Evolutionary conservation across 1,139 yeast species (phyloP).

Genomic region (Sugiyamaella paludigena): DNA sequence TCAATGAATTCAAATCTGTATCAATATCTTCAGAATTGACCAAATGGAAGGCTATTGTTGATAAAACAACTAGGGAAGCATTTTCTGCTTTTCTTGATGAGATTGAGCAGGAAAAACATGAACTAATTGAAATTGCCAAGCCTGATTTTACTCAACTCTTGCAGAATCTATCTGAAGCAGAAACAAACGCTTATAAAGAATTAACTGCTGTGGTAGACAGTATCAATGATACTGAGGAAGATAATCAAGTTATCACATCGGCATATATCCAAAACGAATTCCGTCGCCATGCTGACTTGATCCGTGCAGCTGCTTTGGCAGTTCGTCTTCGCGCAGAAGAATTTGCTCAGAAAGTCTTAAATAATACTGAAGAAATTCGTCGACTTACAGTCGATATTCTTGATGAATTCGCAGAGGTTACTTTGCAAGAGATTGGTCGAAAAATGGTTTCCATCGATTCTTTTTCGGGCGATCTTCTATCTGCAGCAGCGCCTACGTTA

Average conservation of each 20-base stretch:
- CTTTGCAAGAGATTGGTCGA: conserved; percentile 39
- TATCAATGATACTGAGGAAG: conserved; percentile 19
- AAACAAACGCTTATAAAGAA: conserved; percentile 23
- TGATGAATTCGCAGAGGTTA: conserved; percentile 41
- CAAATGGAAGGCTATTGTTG: conserved; percentile 33
- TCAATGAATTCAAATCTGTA: conserved; percentile 7
- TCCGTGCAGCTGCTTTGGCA: conserved; percentile 33
- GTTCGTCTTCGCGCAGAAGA: conserved; percentile 34
- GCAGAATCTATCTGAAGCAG: conserved; percentile 24
- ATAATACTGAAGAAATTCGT: conserved; percentile 37
- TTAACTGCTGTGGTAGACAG: conserved; percentile 22
- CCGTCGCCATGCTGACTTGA: conserved; percentile 30
- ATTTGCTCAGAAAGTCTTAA: conserved; percentile 35
- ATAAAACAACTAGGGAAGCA: conserved; percentile 33
- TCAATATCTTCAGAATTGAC: conserved; percentile 18
- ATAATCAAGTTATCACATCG: conserved; percentile 21
- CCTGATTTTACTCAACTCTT: conserved; percentile 31
- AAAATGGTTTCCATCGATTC: conserved; percentile 30
- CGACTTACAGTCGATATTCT: conserved; percentile 39
- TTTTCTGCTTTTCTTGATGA: conserved; percentile 34
- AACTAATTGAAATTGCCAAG: conserved; percentile 23
- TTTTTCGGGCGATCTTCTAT: conserved; percentile 8
- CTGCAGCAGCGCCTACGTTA: conserved; percentile 15
- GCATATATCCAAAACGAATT: conserved; percentile 30
- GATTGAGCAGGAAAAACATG: conserved; percentile 33